Conservation (phyloP, 2,329 filamentous ascomycete species). For the Chaetoscypha palmicola region DNA sequence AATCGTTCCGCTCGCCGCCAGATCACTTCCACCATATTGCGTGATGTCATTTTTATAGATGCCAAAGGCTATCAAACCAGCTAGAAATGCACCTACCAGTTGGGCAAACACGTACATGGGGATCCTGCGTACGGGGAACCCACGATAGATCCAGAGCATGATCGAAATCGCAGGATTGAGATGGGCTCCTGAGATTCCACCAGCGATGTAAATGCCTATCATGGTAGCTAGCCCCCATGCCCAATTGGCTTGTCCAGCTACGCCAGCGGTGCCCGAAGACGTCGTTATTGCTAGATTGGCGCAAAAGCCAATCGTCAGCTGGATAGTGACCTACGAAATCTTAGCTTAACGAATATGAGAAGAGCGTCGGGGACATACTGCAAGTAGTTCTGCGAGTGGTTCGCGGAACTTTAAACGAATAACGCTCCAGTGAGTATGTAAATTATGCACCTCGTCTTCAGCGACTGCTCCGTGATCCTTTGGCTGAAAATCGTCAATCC, state of each 20-base stretch:
- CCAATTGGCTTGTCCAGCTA: conserved; percentile 38
- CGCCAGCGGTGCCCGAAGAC: conserved; percentile 29
- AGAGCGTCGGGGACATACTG: conserved; percentile 29
- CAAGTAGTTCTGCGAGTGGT: conserved; percentile 46
- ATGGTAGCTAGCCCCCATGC: conserved; percentile 50
- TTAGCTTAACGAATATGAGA: background rate
- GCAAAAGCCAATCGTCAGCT: conserved; percentile 40
- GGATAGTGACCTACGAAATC: conserved; percentile 25
- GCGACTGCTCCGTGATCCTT: conserved; percentile 18
- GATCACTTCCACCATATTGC: conserved; percentile 18
- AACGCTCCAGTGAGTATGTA: conserved; percentile 36
- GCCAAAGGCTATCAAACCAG: conserved; percentile 39
- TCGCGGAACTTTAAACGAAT: conserved; percentile 42
- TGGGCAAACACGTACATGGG: conserved; percentile 45
- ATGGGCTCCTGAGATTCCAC: conserved; percentile 41
- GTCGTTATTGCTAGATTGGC: conserved; percentile 36
- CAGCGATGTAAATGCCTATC: conserved; percentile 41
- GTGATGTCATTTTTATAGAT: conserved; percentile 35
- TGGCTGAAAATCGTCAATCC: conserved; percentile 17
- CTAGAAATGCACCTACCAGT: conserved; percentile 44
- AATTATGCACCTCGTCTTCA: conserved; percentile 25
- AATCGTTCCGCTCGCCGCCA: conserved; percentile 29
- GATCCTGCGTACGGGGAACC: conserved; percentile 45
- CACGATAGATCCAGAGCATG: conserved; percentile 42
- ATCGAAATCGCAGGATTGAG: conserved; percentile 39